Percentiles rank a stretch among this genome's conserved stretches.
Conservation (phyloP, 768 basidiomycete species). For the Tylopilus rubrobrunneus region DNA sequence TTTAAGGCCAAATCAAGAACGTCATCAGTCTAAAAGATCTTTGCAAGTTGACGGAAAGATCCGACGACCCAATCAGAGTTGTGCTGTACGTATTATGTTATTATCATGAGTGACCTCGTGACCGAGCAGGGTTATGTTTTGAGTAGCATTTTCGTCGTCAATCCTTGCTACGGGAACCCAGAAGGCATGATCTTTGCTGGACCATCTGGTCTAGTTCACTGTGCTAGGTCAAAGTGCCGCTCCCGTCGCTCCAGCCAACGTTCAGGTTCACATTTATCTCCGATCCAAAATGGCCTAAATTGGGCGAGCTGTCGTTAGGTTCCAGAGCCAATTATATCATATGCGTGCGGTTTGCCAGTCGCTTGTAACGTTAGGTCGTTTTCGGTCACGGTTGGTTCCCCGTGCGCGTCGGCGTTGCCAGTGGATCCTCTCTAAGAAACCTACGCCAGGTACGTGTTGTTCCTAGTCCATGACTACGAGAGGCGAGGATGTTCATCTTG, state of each 20-base stretch:
- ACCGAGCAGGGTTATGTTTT: background rate
- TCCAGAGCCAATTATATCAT: background rate
- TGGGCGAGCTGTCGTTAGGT: background rate
- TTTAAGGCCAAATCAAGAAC: background rate
- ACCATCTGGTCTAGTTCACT: background rate
- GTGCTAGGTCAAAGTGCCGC: too few species aligned
- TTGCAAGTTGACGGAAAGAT: background rate
- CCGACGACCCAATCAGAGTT: background rate
- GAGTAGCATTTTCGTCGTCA: background rate
- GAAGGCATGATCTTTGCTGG: background rate
- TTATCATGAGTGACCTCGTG: background rate
- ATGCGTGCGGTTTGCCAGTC: background rate
- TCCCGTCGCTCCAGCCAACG: background rate
- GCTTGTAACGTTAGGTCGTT: slow-evolving; percentile 2
- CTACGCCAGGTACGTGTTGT: background rate
- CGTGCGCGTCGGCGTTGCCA: background rate
- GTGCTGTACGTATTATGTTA: background rate
- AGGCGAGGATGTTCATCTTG: background rate
- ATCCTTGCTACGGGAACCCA: background rate
- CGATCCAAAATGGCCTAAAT: background rate
- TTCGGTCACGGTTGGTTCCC: background rate
- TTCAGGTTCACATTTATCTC: background rate
- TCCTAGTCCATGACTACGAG: background rate
- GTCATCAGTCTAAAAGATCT: background rate
- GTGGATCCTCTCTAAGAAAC: background rate